These are phyloP conservation scores for Amaranthus cruentus DNA, from an alignment of 148 eudicot genomes.

Conservation along the genomic window DNA sequence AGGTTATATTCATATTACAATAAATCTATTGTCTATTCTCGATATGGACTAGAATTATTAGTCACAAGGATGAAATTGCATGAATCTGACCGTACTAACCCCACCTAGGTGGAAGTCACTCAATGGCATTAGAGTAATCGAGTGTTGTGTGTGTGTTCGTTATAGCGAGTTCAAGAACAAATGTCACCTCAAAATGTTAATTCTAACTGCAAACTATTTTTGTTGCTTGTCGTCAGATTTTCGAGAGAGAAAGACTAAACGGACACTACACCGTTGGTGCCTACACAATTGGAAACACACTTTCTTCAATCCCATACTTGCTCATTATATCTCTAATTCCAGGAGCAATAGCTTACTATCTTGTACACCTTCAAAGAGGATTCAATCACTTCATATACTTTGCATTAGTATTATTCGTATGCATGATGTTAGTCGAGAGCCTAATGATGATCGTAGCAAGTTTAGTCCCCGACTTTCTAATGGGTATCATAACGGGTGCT, in stretches of 20 bases:
- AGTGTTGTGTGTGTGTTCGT: too few species aligned
- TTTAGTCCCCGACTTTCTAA: constrained; percentile 47
- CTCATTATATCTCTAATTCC: constrained; percentile 38
- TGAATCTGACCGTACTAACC: too few species aligned
- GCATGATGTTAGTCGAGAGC: constrained; percentile 53
- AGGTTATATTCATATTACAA: constrained; percentile 25
- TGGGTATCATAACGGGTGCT: constrained; percentile 59
- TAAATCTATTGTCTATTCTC: neutral
- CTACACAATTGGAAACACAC: constrained; percentile 46
- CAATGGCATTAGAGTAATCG: too few species aligned
- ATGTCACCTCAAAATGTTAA: too few species aligned
- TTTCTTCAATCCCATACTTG: constrained; percentile 48
- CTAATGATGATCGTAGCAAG: constrained; percentile 61
- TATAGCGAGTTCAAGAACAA: too few species aligned
- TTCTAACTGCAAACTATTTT: neutral
- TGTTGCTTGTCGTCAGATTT: constrained; percentile 28
- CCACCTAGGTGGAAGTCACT: too few species aligned
- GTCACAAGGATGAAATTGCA: too few species aligned
- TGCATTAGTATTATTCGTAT: constrained; percentile 25
- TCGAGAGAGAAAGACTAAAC: constrained; percentile 47
- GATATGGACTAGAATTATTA: neutral
- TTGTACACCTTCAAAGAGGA: constrained; percentile 47
- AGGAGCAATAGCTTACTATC: constrained; percentile 45
- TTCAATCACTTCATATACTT: constrained; percentile 39
- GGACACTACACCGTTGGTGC: constrained; percentile 55